Conservation (phyloP, 2,329 filamentous ascomycete species). For the Penicillium capsulatum region DNA sequence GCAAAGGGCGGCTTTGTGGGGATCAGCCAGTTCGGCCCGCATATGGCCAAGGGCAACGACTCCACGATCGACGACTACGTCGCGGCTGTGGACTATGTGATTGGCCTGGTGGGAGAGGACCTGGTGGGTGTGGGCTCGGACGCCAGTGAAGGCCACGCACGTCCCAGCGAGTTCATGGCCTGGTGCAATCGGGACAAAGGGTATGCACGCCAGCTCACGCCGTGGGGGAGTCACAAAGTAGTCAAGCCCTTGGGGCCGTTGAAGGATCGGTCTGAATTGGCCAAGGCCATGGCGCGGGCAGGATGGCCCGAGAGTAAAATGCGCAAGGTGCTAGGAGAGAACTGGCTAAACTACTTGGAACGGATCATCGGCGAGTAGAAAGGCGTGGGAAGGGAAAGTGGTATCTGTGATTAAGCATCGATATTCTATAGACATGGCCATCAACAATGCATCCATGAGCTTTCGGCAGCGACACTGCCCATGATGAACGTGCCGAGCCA, state of each 20-base stretch:
- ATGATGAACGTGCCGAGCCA: conserved; percentile 40
- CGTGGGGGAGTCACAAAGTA: conserved; percentile 41
- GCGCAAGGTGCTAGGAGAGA: conserved; percentile 39
- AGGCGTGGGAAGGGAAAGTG: background rate
- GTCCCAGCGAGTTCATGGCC: conserved; percentile 40
- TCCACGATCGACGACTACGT: conserved; percentile 44
- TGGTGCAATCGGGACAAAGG: conserved; percentile 45
- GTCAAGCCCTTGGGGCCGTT: conserved; percentile 40
- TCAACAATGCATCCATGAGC: conserved; percentile 12
- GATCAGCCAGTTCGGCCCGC: conserved; percentile 39
- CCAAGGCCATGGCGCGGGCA: conserved; percentile 37
- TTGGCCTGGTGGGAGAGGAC: conserved; percentile 36
- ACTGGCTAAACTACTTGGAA: conserved; percentile 39
- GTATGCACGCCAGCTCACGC: conserved; percentile 37
- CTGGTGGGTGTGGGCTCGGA: conserved; percentile 39
- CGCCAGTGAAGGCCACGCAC: conserved; percentile 38
- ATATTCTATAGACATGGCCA: background rate
- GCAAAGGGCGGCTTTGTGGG: conserved; percentile 40
- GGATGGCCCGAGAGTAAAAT: conserved; percentile 40
- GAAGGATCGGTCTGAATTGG: conserved; percentile 34
- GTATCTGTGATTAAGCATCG: background rate
- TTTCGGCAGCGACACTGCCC: conserved; percentile 22
- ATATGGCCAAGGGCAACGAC: conserved; percentile 41
- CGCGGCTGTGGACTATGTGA: conserved; percentile 39
- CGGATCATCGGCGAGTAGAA: conserved; percentile 24